Evolutionary conservation across 768 basidiomycete genomes (phyloP), one percentile per base, ranked within the genome.

Genomic region (Lactarius tabidus): DNA sequence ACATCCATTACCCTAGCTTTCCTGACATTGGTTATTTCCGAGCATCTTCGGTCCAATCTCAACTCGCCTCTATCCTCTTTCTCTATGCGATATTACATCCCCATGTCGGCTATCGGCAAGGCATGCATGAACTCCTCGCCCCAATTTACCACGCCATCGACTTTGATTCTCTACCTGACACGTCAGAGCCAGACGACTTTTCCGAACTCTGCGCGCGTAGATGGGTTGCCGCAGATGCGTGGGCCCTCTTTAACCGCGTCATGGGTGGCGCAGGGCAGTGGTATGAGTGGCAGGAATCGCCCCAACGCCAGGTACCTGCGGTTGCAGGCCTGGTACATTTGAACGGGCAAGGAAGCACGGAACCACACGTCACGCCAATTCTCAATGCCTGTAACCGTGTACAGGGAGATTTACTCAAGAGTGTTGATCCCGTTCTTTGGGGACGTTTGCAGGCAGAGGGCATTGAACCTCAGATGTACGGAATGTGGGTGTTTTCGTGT

Each of bases 61-160:
- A 89, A 71, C 79, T 98, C 45, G 92, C 91, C 0, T 91, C 94
- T 70, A 86, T 97, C 23, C 80, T 99, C 12, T 97, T 95, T 74
- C 77, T 98, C 29, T 91, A 90, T 74, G 87, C 90, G 17, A 80
- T 85, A 45, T 83, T 85, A 72, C 86, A 95, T 73, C 86, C 91
- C 1, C 81, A 88, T 45, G 84, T 96, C 26, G 94, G 95, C 26
- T 99, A 99, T 74, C 85, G 97, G 35, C 97, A 99, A 80, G 96
- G 97, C 60, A 98, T 99, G 97, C 97, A 99, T 72, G 97, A 99
- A 73, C 78, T 98, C 10, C 82, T 98, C 26, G 97, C 95, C 4
- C 89, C 93, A 0, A 75, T 98, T 33, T 91, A 92, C 70, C 86
- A 91, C 71, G 88, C 88, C 2, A 79, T 91, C 62, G 89, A 96